phyloP scores from a whole-genome alignment of 73 alveolate genomes.

The Loxodes magnus region DNA sequence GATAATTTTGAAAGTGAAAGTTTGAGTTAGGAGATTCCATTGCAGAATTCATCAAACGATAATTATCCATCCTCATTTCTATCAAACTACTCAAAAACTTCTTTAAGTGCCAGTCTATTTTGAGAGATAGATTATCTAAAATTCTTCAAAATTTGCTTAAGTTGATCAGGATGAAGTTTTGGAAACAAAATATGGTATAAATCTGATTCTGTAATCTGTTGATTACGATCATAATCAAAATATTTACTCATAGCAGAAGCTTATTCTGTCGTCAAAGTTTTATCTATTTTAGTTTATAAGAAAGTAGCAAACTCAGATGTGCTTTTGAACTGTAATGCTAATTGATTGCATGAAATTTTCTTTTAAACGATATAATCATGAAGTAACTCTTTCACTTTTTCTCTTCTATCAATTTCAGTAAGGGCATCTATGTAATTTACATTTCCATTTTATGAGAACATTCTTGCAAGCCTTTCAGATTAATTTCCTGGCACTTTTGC shows the following conservation, averaged over 20 bases:
- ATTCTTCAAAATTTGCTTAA: conserved; percentile 22
- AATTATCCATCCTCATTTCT: conserved; percentile 60
- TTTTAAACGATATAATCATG: no score
- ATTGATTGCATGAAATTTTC: no score
- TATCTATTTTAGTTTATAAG: background rate
- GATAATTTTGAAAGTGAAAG: conserved; percentile 55
- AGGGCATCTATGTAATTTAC: no score
- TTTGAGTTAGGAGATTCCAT: conserved; percentile 37
- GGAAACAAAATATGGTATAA: no score
- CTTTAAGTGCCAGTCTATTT: conserved; percentile 24
- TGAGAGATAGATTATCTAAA: conserved; percentile 15
- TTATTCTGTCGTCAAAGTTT: background rate
- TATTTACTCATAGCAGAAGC: conserved; percentile 13
- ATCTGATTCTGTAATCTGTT: conserved; percentile 16
- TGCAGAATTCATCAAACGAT: conserved; percentile 51
- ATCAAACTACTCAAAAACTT: conserved; percentile 35
- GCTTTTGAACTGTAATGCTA: background rate
- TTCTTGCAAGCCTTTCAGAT: background rate
- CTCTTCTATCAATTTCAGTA: no score
- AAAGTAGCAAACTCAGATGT: conserved; percentile 3
- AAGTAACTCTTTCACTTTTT: no score
- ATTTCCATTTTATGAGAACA: background rate
- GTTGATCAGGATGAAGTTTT: conserved; percentile 19
- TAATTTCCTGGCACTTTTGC: conserved; percentile 7
- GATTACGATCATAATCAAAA: conserved; percentile 19